These are phyloP conservation scores for Calonectria hongkongensis DNA, from an alignment of 2,329 filamentous ascomycete genomes.

Conservation along the genomic window DNA sequence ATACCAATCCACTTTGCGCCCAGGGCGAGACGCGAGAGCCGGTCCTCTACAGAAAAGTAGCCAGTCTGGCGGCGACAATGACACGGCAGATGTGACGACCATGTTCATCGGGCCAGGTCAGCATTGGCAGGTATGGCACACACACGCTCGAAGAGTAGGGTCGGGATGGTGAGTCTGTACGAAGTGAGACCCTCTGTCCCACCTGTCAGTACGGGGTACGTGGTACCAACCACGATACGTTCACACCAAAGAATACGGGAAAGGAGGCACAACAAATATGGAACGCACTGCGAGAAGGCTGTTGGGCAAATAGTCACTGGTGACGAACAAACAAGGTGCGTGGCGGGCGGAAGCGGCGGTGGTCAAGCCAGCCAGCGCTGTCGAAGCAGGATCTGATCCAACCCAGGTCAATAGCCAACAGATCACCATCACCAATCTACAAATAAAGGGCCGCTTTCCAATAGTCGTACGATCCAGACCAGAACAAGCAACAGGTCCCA, in stretches of 20 bases:
- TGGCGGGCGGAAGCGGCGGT: constrained; percentile 26
- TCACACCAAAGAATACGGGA: constrained; percentile 13
- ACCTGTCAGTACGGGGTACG: constrained; percentile 25
- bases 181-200: constrained; percentile 27
- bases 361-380: constrained; percentile 22
- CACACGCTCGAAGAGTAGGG: constrained; percentile 32
- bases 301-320: constrained; percentile 15
- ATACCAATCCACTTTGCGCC: constrained; percentile 30
- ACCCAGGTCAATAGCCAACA: constrained; percentile 25
- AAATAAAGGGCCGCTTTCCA: constrained; percentile 28
- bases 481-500: constrained; percentile 15
- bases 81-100: constrained; percentile 16
- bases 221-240: constrained; percentile 14
- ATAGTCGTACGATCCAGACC: constrained; percentile 13
- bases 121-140: constrained; percentile 30
- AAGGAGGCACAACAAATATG: constrained; percentile 23
- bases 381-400: constrained; percentile 34
- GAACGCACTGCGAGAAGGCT: constrained; percentile 8
- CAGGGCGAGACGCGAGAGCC: neutral
- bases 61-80: constrained; percentile 27
- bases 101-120: constrained; percentile 33
- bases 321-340: constrained; percentile 15
- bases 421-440: constrained; percentile 24
- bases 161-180: constrained; percentile 29
- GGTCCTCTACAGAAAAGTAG: neutral